Conservation (phyloP, 345 rosid genomes). For the Populus nigra region DNA sequence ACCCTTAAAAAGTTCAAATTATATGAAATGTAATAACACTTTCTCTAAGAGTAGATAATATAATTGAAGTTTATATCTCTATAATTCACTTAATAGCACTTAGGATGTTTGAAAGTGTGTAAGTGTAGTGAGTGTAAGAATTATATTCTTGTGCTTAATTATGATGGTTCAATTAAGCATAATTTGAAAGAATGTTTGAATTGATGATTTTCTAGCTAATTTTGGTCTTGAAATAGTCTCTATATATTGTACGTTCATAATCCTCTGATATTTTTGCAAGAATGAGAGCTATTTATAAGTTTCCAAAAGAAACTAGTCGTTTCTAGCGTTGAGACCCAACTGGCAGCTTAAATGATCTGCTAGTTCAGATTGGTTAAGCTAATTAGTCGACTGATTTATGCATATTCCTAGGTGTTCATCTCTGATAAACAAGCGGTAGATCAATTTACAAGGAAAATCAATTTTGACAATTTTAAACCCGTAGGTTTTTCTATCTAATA, state of each 20-base stretch:
- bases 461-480: too few relatives aligned
- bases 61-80: too few relatives aligned
- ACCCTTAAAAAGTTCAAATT: too few relatives aligned
- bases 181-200: too few relatives aligned
- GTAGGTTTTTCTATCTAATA: too few relatives aligned
- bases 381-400: accelerated
- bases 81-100: too few relatives aligned
- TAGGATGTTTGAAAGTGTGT: too few relatives aligned
- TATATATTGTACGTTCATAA: neutral
- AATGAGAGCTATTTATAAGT: neutral
- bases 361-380: accelerated
- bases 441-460: accelerated
- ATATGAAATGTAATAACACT: too few relatives aligned
- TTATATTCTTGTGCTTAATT: too few relatives aligned
- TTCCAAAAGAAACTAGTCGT: neutral
- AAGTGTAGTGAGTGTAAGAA: too few relatives aligned
- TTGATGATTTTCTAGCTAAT: neutral
- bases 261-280: neutral
- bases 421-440: accelerated
- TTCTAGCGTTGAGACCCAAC: accelerated
- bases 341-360: accelerated
- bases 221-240: neutral
- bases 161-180: neutral
- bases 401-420: accelerated
- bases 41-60: too few relatives aligned